A percentile compares a stretch with the other conserved stretches of the same genome.
phyloP scores from a whole-genome alignment of 2,329 filamentous ascomycete genomes.

The Colletotrichum sp. region DNA sequence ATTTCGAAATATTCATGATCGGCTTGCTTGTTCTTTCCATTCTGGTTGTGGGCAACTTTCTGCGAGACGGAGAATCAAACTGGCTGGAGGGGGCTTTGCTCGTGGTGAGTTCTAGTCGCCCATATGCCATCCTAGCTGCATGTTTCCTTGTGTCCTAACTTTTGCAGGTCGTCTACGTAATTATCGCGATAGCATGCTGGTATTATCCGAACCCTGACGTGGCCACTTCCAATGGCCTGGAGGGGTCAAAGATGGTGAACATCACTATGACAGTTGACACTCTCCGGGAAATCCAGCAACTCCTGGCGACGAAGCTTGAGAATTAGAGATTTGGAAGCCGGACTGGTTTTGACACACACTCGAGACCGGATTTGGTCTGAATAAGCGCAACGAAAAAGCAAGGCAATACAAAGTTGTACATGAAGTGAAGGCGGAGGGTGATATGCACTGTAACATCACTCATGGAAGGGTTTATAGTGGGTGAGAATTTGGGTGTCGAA shows the following conservation, averaged over 20 bases:
- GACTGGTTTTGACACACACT: neutral
- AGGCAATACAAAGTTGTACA: neutral
- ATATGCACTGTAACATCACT: neutral
- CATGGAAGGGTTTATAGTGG: neutral
- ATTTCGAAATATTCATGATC: slow-evolving; percentile 81
- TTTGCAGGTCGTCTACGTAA: slow-evolving; percentile 42
- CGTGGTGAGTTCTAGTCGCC: slow-evolving; percentile 50
- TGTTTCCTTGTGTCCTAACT: neutral
- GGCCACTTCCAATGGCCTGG: slow-evolving; percentile 35
- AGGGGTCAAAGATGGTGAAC: slow-evolving; percentile 28
- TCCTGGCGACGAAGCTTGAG: slow-evolving; percentile 17
- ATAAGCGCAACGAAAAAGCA: neutral
- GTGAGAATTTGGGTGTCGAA: neutral
- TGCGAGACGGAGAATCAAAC: slow-evolving; percentile 77
- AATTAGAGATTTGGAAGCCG: slow-evolving; percentile 26
- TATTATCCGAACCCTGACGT: slow-evolving; percentile 49
- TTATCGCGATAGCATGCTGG: slow-evolving; percentile 50
- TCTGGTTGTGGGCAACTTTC: slow-evolving; percentile 76
- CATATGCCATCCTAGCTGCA: neutral
- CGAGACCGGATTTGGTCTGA: neutral
- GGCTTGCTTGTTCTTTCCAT: slow-evolving; percentile 76
- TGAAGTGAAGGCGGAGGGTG: neutral
- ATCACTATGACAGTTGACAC: slow-evolving; percentile 34
- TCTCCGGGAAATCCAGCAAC: slow-evolving; percentile 30
- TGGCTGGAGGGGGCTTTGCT: slow-evolving; percentile 77